Conservation (phyloP, 1,284 basidiomycete species). For the Cystobasidiaceae sp. region DNA sequence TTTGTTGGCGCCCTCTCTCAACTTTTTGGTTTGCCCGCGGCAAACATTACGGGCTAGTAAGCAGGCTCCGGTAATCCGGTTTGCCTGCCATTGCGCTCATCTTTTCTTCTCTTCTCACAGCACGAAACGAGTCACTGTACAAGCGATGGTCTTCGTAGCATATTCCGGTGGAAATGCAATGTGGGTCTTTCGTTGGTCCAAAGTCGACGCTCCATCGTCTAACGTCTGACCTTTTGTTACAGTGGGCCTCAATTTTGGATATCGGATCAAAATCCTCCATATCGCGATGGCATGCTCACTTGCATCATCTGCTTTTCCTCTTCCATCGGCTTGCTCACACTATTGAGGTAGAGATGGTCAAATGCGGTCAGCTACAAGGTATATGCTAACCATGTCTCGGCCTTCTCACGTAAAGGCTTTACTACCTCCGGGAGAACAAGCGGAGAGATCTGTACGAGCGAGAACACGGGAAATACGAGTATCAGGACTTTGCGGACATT, state of each 20-base stretch:
- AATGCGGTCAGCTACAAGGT: too few species aligned
- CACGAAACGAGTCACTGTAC: slow-evolving; percentile 26
- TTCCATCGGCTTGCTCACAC: slow-evolving; percentile 11
- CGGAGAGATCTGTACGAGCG: slow-evolving; percentile 7
- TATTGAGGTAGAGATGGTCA: slow-evolving; percentile 1
- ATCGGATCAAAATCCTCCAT: slow-evolving; percentile 11
- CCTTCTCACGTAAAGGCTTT: background rate
- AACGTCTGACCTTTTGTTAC: background rate
- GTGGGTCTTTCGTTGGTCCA: too few species aligned
- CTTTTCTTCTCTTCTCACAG: background rate
- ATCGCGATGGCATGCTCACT: slow-evolving; percentile 26
- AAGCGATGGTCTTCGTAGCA: slow-evolving; percentile 26
- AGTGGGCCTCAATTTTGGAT: slow-evolving; percentile 29
- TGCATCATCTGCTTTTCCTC: slow-evolving; percentile 27
- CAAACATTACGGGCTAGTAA: slow-evolving; percentile 27
- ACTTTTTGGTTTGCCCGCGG: slow-evolving; percentile 14
- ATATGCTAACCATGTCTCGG: too few species aligned
- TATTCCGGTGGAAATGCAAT: slow-evolving; percentile 24
- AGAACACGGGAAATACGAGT: background rate
- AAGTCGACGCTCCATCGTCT: background rate
- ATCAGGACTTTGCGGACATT: slow-evolving; percentile 23
- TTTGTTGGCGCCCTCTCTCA: slow-evolving; percentile 13
- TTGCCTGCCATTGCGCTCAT: background rate
- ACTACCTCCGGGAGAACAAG: slow-evolving; percentile 16
- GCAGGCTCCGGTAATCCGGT: background rate